Evolutionary conservation across 139 green algal species (phyloP).

Genomic region (Coelastrella sp.): DNA sequence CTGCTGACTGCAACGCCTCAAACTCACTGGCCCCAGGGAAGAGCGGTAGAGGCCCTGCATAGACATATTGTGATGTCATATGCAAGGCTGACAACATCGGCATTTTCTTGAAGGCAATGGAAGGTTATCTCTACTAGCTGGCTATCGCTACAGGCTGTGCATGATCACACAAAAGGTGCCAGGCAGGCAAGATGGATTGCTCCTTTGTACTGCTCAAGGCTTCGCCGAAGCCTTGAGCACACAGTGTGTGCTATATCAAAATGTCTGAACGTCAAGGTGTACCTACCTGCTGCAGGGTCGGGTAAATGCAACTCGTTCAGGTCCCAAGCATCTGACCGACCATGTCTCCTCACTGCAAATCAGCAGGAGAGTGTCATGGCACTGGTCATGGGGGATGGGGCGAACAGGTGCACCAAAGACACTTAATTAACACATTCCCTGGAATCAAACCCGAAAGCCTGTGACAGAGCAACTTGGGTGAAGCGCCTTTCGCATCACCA

Average conservation of each 20-base stretch:
- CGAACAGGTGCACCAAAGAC: too few relatives aligned
- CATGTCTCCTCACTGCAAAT: background rate
- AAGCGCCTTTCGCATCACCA: background rate
- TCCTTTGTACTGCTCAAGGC: background rate
- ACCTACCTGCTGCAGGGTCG: constrained; percentile 17
- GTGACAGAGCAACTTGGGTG: background rate
- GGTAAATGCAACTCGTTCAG: constrained; percentile 17
- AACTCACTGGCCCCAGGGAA: constrained; percentile 7
- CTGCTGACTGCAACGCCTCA: constrained; percentile 37
- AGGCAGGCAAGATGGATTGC: too few relatives aligned
- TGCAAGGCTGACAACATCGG: background rate
- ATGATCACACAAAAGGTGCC: too few relatives aligned
- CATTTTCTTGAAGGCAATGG: background rate
- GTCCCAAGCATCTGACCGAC: background rate
- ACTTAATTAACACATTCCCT: background rate
- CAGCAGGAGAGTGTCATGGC: background rate
- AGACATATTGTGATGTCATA: background rate
- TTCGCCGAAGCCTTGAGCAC: too few relatives aligned
- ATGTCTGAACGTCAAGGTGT: background rate
- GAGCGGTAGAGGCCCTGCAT: constrained; percentile 17
- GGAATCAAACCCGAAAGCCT: background rate
- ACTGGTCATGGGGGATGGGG: background rate
- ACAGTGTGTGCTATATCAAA: background rate
- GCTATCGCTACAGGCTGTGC: too few relatives aligned
- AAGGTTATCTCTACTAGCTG: too few relatives aligned